Percentiles rank a stretch among this genome's conserved stretches.
phyloP scores from a whole-genome alignment of 1,284 basidiomycete genomes.

The Naganishia sp. region DNA sequence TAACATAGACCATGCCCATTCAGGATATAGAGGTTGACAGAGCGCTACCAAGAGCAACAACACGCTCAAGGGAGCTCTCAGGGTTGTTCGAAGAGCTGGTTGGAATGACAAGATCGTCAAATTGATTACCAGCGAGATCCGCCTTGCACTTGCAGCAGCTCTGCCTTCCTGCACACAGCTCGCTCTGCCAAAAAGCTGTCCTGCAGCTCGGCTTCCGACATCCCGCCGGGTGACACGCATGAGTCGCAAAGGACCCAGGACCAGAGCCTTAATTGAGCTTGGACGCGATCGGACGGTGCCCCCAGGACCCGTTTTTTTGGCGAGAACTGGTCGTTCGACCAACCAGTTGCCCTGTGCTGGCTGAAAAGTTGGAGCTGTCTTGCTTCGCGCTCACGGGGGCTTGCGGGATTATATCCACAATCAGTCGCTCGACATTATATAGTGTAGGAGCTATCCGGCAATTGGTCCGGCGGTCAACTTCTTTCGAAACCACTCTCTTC shows the following conservation, averaged over 20 bases:
- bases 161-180: too few relatives aligned
- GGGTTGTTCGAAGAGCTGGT: too few relatives aligned
- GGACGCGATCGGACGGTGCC: too few relatives aligned
- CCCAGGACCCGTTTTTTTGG: neutral
- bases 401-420: constrained; percentile 2
- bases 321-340: constrained; percentile 4
- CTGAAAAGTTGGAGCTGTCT: constrained; percentile 15
- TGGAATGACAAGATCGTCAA: too few relatives aligned
- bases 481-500: neutral
- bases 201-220: neutral
- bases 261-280: neutral
- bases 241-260: neutral
- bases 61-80: too few relatives aligned
- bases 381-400: neutral
- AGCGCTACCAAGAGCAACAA: too few relatives aligned
- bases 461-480: neutral
- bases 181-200: neutral
- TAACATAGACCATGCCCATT: too few relatives aligned
- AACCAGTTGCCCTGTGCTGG: neutral
- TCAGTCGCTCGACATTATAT: neutral
- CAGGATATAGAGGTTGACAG: too few relatives aligned
- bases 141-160: too few relatives aligned
- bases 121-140: too few relatives aligned
- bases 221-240: neutral
- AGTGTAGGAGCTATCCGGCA: neutral